Conservation (phyloP, 345 rosid species). For the Moricandia moricandioides region DNA sequence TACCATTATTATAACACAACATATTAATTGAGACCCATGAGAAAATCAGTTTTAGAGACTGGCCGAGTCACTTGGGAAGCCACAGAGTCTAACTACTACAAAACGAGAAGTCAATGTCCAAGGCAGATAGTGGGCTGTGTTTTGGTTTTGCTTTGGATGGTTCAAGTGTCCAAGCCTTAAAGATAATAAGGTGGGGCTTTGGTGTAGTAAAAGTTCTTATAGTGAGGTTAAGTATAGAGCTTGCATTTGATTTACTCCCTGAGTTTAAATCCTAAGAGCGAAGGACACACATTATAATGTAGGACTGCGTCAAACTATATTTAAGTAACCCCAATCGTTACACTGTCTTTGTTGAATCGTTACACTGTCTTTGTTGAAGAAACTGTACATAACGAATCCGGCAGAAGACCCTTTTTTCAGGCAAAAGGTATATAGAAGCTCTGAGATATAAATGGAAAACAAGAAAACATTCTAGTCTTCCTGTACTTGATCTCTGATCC, state of each 20-base stretch:
- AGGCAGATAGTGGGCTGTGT: no score
- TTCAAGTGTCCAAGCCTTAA: no score
- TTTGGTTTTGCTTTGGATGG: no score
- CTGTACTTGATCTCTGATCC: slow-evolving; percentile 72
- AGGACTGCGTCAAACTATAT: slow-evolving; percentile 1
- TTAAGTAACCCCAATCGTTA: slow-evolving; percentile 7
- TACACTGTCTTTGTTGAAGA: not conserved
- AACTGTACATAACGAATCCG: slow-evolving; percentile 27
- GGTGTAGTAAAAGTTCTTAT: no score
- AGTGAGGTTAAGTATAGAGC: no score
- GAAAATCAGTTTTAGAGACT: no score
- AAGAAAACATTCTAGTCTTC: slow-evolving; percentile 2
- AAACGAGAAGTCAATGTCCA: no score
- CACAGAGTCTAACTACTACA: no score
- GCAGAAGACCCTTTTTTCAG: not conserved
- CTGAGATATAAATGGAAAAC: not conserved
- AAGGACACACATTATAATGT: not conserved
- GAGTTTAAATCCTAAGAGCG: not conserved
- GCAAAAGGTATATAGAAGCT: not conserved
- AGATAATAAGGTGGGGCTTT: no score
- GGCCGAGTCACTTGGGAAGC: no score
- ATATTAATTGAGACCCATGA: no score
- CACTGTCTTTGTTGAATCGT: slow-evolving; percentile 1
- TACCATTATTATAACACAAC: no score
- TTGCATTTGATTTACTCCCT: not conserved